phyloP scores from a whole-genome alignment of 1,284 basidiomycete species.

The Cystobasidium slooffiae region DNA sequence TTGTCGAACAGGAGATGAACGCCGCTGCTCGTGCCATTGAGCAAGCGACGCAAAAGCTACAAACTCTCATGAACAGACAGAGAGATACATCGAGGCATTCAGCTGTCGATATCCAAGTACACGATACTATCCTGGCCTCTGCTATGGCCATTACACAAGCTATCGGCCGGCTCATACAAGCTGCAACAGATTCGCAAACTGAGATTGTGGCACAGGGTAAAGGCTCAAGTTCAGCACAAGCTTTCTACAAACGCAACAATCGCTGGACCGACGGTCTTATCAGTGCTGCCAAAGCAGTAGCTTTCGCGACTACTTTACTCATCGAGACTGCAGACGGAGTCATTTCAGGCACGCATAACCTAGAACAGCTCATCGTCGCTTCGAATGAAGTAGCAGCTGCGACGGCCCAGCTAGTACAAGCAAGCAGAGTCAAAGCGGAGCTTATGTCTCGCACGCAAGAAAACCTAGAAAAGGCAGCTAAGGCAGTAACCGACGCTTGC shows the following conservation, averaged over 20 bases:
- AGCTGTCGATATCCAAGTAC: conserved; percentile 91
- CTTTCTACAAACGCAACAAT: conserved; percentile 99
- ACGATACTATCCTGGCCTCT: conserved; percentile 93
- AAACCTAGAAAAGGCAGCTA: conserved; percentile 90
- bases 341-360: conserved; percentile 89
- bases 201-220: conserved; percentile 96
- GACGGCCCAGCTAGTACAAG: conserved; percentile 97
- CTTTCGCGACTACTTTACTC: conserved; percentile 93
- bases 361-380: conserved; percentile 98
- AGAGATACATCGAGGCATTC: conserved; percentile 81
- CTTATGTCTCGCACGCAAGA: conserved; percentile 99
- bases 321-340: conserved; percentile 99
- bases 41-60: conserved; percentile 83
- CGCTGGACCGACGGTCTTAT: conserved; percentile 99
- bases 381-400: conserved; percentile 97
- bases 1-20: conserved; percentile 96
- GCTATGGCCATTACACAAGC: conserved; percentile 94
- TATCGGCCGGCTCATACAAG: conserved; percentile 91
- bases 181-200: conserved; percentile 95
- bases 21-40: conserved; percentile 93
- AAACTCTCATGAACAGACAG: conserved; percentile 86
- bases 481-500: conserved; percentile 98
- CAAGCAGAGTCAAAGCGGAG: conserved; percentile 96
- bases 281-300: conserved; percentile 95
- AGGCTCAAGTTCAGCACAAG: conserved; percentile 83